Percentiles rank a stretch among this genome's conserved stretches.
phyloP scores from a whole-genome alignment of 2,329 filamentous ascomycete species.

The Aspergillus tubingensis region DNA sequence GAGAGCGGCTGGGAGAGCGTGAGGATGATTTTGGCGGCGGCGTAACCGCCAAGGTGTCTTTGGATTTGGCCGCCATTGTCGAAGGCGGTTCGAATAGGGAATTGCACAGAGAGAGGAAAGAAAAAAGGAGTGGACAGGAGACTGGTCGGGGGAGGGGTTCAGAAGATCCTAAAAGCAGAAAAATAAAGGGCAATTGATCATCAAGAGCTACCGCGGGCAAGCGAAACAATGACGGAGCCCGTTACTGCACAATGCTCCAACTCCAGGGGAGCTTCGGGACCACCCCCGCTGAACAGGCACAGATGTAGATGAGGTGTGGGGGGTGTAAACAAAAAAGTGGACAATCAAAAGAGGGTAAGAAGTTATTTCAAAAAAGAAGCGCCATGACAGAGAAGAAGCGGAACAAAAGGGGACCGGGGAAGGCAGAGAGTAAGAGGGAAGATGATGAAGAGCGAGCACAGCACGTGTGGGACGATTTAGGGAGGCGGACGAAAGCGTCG shows the following conservation, averaged over 20 bases:
- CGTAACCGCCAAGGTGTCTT: slow-evolving; percentile 40
- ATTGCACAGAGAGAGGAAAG: neutral
- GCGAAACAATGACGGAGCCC: slow-evolving; percentile 9
- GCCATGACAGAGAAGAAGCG: slow-evolving; percentile 35
- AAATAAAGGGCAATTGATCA: slow-evolving; percentile 12
- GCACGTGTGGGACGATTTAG: slow-evolving; percentile 30
- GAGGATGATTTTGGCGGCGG: slow-evolving; percentile 35
- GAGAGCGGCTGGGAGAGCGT: slow-evolving; percentile 44
- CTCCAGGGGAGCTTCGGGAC: slow-evolving; percentile 18
- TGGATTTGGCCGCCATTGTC: slow-evolving; percentile 34
- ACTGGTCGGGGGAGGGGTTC: slow-evolving; percentile 15
- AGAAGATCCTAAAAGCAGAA: slow-evolving; percentile 8
- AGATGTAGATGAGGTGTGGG: slow-evolving; percentile 3
- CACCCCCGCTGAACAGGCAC: slow-evolving; percentile 10
- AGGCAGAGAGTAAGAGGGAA: slow-evolving; percentile 7
- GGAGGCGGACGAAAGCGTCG: slow-evolving; percentile 34
- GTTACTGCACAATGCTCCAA: slow-evolving; percentile 19
- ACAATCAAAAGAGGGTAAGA: slow-evolving; percentile 36
- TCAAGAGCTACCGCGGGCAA: slow-evolving; percentile 11
- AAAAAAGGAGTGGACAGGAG: slow-evolving; percentile 15
- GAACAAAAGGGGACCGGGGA: slow-evolving; percentile 19
- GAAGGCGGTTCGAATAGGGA: slow-evolving; percentile 8
- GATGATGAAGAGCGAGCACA: slow-evolving; percentile 21
- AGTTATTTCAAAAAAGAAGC: slow-evolving; percentile 27
- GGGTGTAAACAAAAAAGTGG: slow-evolving; percentile 16